These are phyloP conservation scores for Begonia peltatifolia DNA, from an alignment of 306 rosid genomes.

Conservation along the genomic window DNA sequence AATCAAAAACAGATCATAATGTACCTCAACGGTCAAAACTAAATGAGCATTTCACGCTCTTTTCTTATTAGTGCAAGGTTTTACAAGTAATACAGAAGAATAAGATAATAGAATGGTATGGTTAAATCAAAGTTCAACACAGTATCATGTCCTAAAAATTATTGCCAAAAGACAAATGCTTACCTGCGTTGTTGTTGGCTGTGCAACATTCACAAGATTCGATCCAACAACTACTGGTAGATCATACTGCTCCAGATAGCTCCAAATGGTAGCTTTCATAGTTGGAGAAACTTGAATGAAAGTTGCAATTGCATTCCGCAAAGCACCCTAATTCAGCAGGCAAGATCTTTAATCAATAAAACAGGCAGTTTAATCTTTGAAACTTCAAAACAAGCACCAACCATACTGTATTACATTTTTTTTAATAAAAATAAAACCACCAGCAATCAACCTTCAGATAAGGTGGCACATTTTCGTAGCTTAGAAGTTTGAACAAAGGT, in stretches of 20 bases:
- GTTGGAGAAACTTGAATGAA: conserved; percentile 67
- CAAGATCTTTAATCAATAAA: conserved; percentile 12
- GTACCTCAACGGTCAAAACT: too few relatives aligned
- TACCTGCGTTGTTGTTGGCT: conserved; percentile 60
- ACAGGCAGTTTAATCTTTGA: conserved; percentile 13
- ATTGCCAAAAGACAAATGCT: neutral
- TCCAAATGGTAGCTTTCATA: conserved; percentile 72
- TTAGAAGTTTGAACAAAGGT: conserved; percentile 90
- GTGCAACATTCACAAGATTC: conserved; percentile 44
- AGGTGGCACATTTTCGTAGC: conserved; percentile 95
- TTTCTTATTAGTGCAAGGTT: too few relatives aligned
- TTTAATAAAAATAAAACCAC: conserved; percentile 10
- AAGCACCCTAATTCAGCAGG: conserved; percentile 54
- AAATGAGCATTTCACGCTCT: too few relatives aligned
- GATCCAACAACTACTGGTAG: conserved; percentile 88
- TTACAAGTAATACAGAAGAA: too few relatives aligned
- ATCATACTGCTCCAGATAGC: conserved; percentile 92
- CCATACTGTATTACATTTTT: too few relatives aligned
- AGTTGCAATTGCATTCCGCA: conserved; percentile 72
- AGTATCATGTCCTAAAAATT: neutral
- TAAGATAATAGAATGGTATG: neutral
- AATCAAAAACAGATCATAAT: too few relatives aligned
- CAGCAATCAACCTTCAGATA: conserved; percentile 62
- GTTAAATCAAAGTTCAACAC: neutral
- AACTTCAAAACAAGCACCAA: conserved; percentile 11